A percentile compares a stretch with the other conserved stretches of the same genome.
These are phyloP conservation scores for Chytriomyces hyalinus DNA, from an alignment of 192 early-diverging fungal species.

Conservation along the genomic window DNA sequence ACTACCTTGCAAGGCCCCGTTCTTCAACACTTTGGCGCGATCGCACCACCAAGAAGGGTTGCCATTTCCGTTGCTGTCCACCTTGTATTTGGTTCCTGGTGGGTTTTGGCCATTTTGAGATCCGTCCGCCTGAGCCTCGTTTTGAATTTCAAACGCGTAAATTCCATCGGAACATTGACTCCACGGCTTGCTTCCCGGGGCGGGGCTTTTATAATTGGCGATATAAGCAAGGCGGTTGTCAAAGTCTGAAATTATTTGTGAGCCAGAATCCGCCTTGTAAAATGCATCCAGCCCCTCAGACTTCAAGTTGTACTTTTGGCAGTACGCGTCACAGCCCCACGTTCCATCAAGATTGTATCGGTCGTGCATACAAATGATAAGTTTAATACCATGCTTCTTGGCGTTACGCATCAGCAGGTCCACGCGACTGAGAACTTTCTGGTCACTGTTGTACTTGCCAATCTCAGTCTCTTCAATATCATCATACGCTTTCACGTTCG, in stretches of 20 bases:
- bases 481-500: neutral
- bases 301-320: neutral
- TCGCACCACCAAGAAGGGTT: constrained; percentile 37
- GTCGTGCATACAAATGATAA: constrained; percentile 36
- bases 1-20: neutral
- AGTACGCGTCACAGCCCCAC: constrained; percentile 39
- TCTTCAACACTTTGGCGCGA: constrained; percentile 21
- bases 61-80: constrained; percentile 2
- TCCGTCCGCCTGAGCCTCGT: constrained; percentile 32
- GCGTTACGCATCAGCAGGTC: constrained; percentile 24
- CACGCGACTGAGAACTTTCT: constrained; percentile 5
- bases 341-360: constrained; percentile 27
- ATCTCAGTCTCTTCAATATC: constrained; percentile 21
- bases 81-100: neutral
- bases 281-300: neutral
- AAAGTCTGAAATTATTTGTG: neutral
- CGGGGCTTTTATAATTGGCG: constrained; percentile 21
- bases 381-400: constrained; percentile 24
- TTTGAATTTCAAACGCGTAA: constrained; percentile 36
- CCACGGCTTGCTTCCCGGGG: constrained; percentile 4
- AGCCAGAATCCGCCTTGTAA: constrained; percentile 13
- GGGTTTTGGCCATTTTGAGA: neutral
- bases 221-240: constrained; percentile 32
- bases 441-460: constrained; percentile 35
- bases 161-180: constrained; percentile 18